phyloP scores from a whole-genome alignment of 2,329 filamentous ascomycete genomes.

The Samsoniella hepiali region DNA sequence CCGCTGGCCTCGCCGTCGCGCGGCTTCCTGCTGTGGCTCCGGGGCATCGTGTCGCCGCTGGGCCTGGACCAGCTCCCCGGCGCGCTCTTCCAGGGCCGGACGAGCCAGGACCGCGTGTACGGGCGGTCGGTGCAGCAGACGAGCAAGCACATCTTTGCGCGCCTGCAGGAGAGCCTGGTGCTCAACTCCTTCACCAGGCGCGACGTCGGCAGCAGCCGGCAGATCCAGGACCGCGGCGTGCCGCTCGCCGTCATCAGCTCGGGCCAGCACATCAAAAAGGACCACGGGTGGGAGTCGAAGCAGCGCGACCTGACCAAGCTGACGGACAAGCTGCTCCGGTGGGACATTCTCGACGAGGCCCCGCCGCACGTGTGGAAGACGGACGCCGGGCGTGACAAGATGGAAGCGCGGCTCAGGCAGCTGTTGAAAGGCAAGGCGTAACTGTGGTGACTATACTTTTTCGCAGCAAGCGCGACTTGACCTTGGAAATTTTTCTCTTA shows the following conservation, averaged over 20 bases:
- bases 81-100: conserved; percentile 77
- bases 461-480: background rate
- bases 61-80: conserved; percentile 78
- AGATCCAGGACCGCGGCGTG: conserved; percentile 73
- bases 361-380: conserved; percentile 85
- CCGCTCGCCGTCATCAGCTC: conserved; percentile 81
- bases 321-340: conserved; percentile 73
- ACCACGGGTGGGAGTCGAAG: conserved; percentile 73
- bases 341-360: conserved; percentile 83
- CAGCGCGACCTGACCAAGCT: conserved; percentile 80
- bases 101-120: conserved; percentile 78
- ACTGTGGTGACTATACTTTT: background rate
- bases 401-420: conserved; percentile 76
- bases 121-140: conserved; percentile 74
- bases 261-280: conserved; percentile 63
- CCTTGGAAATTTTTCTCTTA: background rate
- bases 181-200: conserved; percentile 79
- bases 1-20: conserved; percentile 63
- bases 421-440: conserved; percentile 47
- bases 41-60: conserved; percentile 80
- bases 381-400: conserved; percentile 63
- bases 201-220: conserved; percentile 73
- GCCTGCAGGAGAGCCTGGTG: conserved; percentile 89
- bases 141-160: conserved; percentile 82
- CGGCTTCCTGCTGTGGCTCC: conserved; percentile 83